Percentiles rank a stretch among this genome's conserved stretches.
Evolutionary conservation across 208 protist genomes (phyloP).

Genomic region (Acanthamoeba castellanii): DNA sequence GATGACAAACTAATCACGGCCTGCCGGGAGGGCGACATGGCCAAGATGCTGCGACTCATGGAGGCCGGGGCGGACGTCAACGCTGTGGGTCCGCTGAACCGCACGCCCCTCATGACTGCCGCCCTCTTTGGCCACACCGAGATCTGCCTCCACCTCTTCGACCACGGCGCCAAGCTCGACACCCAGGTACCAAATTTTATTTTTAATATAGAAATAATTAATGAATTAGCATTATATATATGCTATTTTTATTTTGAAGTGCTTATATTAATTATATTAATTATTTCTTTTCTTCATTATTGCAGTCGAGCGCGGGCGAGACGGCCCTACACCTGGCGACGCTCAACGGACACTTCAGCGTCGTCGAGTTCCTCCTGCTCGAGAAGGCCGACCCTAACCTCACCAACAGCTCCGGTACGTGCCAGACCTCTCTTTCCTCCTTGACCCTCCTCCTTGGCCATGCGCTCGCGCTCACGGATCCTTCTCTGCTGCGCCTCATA

Average conservation of each 20-base stretch:
- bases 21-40: slow-evolving; percentile 11
- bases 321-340: slow-evolving; percentile 31
- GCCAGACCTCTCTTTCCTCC: background rate
- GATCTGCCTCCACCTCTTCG: slow-evolving; percentile 14
- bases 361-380: slow-evolving; percentile 31
- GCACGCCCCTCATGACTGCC: slow-evolving; percentile 10
- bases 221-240: background rate
- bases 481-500: background rate
- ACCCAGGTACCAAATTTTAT: background rate
- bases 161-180: slow-evolving; percentile 6
- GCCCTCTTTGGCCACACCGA: slow-evolving; percentile 47
- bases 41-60: background rate
- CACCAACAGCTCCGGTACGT: slow-evolving; percentile 44
- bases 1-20: slow-evolving; percentile 11
- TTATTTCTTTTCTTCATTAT: background rate
- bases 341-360: slow-evolving; percentile 43
- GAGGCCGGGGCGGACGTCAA: slow-evolving; percentile 40
- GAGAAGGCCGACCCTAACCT: slow-evolving; percentile 6
- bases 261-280: too few relatives aligned
- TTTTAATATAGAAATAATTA: background rate
- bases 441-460: background rate
- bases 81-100: background rate
- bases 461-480: too few relatives aligned
- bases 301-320: background rate
- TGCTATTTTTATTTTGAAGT: too few relatives aligned